Base-by-base conservation (phyloP, 163 green algal genomes). In the Scenedesmus sp. region DNA sequence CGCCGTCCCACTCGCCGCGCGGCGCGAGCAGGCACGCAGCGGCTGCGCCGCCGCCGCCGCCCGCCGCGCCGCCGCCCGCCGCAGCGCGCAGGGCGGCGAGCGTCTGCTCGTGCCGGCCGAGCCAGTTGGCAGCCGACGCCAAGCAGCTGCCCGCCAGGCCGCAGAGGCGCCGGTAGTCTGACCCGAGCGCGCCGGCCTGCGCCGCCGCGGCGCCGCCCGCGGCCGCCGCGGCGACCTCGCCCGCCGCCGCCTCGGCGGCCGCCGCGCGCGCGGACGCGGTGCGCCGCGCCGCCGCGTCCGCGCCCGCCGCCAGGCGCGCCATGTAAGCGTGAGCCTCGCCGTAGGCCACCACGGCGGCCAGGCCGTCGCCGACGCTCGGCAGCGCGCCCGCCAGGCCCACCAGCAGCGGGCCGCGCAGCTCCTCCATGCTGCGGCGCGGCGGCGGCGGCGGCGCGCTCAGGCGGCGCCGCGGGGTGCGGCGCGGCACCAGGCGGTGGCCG, bases 371-470 rank as follows among this genome's bases (percentile, higher is more conserved):
- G 20, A 74, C 42, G 1, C 47, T 53, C 2, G 71, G 57, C 39
- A 81, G 57, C 20, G 72, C 53, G 39, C 56, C 39, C 18, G 71
- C 50, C 13, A 85, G 56, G 13, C 33, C 36, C 2, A 44, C 31
- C 51, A 65, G 78, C 83, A 88, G 60, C 29, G 77, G 66, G 33
- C 74, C 67, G 45, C 75, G 77, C 15, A 64, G 31, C 24, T 82
- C 72, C 14, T 78, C 71, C 45, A 87, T 60, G 20, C 73, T 70
- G 33, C 11, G 7, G 28, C 58, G 29, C 15, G 29, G 6, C 4
- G 58, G 6, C 17, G 44, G 20, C 58, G 31, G 24, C 51, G 15
- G 24, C 51, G 50, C 50, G 4, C 4, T 57, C 6, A 60, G 22
- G 22, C 22, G 10, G 9, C 6, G 6, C 10, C 7, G 10, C 10